These are phyloP conservation scores for Solanum ahanhuiri DNA, from an alignment of 257 asterid species.

Conservation along the genomic window DNA sequence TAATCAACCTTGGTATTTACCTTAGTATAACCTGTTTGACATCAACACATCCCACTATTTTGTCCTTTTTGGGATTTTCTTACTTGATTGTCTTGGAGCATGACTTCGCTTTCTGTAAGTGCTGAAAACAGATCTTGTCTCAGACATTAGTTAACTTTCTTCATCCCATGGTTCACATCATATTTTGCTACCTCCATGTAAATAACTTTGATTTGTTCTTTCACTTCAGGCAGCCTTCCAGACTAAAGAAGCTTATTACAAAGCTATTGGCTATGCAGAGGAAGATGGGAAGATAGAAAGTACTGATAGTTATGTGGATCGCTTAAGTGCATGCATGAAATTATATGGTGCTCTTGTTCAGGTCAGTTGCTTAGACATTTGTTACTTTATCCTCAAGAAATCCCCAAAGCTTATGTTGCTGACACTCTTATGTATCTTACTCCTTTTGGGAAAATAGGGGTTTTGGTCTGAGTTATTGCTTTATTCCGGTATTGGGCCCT, in stretches of 20 bases:
- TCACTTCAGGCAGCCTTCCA: constrained; percentile 43
- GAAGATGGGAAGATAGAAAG: constrained; percentile 54
- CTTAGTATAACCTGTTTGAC: not conserved
- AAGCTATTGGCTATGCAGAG: constrained; percentile 62
- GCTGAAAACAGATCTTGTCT: not conserved
- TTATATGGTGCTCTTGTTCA: constrained; percentile 89
- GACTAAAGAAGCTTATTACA: constrained; percentile 49
- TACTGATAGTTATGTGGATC: constrained; percentile 34
- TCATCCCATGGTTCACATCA: not conserved
- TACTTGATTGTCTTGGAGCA: not conserved
- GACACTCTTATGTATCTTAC: not conserved
- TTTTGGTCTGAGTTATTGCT: not conserved
- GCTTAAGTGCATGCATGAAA: constrained; percentile 58
- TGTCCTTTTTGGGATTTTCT: not conserved
- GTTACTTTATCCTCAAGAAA: not conserved
- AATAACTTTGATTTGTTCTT: not conserved
- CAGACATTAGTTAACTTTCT: not conserved
- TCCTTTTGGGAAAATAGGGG: not conserved
- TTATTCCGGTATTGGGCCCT: not conserved
- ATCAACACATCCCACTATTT: not conserved
- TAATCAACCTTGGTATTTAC: constrained; percentile 10
- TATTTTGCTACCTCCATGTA: not conserved
- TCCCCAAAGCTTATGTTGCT: not conserved
- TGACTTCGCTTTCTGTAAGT: not conserved
- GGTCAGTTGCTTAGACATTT: constrained; percentile 30